Evolutionary conservation across 2,329 filamentous ascomycete genomes (phyloP).

Genomic region (Arthrobotrys iridis): DNA sequence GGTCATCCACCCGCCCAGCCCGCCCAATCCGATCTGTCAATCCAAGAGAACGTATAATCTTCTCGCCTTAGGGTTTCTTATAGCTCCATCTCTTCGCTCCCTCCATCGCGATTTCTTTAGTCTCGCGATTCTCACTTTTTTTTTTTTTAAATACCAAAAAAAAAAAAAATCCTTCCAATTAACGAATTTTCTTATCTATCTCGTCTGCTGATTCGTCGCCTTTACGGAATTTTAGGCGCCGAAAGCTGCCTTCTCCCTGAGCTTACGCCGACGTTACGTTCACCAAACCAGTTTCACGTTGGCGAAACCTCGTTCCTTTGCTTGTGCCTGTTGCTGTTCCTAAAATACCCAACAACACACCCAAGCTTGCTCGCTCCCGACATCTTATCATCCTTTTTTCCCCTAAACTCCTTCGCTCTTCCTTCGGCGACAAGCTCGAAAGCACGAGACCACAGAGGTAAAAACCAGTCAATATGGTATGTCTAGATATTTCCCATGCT

Average conservation of each 20-base stretch:
- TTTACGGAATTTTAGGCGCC: conserved; percentile 12
- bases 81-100: background rate
- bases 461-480: conserved; percentile 45
- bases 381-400: conserved; percentile 85
- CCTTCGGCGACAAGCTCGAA: conserved; percentile 22
- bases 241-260: conserved; percentile 19
- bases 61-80: conserved; percentile 18
- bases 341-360: conserved; percentile 78
- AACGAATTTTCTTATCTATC: background rate
- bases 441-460: conserved; percentile 30
- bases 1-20: conserved; percentile 32
- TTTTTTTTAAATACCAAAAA: no score
- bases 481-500: background rate
- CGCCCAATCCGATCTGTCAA: background rate
- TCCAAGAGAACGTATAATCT: background rate
- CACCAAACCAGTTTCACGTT: conserved; percentile 42
- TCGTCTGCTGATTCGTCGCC: background rate
- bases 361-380: conserved; percentile 97
- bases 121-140: no score
- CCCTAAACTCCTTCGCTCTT: conserved; percentile 10
- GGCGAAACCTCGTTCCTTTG: conserved; percentile 7
- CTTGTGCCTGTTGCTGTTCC: background rate
- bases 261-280: conserved; percentile 37
- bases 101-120: conserved; percentile 8
- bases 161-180: no score